Base-by-base conservation (phyloP, 176 grass and related monocot genomes). In the Cocos nucifera region DNA sequence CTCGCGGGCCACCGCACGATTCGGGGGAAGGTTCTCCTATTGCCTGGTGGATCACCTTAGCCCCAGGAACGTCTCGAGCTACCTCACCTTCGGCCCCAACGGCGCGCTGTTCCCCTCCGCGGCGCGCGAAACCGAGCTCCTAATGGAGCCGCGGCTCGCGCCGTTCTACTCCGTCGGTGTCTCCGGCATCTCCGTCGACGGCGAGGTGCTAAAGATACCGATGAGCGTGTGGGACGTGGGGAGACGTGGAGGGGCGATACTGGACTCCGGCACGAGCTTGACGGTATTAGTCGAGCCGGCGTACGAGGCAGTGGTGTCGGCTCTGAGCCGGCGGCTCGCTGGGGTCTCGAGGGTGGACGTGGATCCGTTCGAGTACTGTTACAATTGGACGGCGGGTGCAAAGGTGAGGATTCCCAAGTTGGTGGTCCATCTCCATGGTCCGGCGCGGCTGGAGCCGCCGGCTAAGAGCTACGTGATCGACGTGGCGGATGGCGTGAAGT, bases 211-310 rank as follows among this genome's bases (percentile, higher is more conserved):
- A 0, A 62, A 67, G 62, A 76, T 97, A 44, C 78, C 87, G 0
- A 51, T 50, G 3, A 72, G 73, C 61, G 78, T 88, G 19, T 91
- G 81, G 84, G 54, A 88, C 58, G 63, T 79, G 51, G 62, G 48
- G 0, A 20, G 18, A 1, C 63, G 77, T 15, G 80, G 59, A 21
- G 92, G 92, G 17, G 26, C 78, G 5, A 32, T 91, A 61, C 39
- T 97, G n/a, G 92, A 97, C 78, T 88, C 92, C 0, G 87, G 92
- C 53, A 85, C 92, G 22, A 85, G 80, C 21, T 0, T 97, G 27
- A 80, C 87, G 10, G 17, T 49, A 16, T 75, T 97, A 23, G 51
- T 63, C 49, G 48, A 76, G 28, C 55, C 78, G 19, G 80, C 78
- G 6, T 97, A 97, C 69, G 15, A 30, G 3, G 57, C 49, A 3